Percentiles rank a stretch among this genome's conserved stretches.
phyloP scores from a whole-genome alignment of 352 stramenopile genomes.

The Phytophthora cactorum region DNA sequence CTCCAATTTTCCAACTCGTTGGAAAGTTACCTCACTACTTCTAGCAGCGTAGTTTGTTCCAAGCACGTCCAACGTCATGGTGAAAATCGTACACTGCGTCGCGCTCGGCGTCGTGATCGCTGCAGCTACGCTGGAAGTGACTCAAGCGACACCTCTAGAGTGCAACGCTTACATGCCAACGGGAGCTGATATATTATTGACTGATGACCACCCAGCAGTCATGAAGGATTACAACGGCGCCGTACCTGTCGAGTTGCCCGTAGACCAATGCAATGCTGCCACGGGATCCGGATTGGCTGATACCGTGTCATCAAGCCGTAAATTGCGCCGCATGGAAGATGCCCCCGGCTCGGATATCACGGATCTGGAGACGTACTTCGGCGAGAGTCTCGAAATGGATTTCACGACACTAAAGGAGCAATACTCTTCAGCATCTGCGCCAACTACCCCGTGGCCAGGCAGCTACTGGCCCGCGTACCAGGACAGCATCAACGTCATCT shows the following conservation, averaged over 20 bases:
- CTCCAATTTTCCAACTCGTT: slow-evolving; percentile 39
- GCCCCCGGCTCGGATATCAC: slow-evolving; percentile 34
- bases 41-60: not conserved
- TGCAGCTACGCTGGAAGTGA: slow-evolving; percentile 10
- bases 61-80: slow-evolving; percentile 15
- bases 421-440: slow-evolving; percentile 26
- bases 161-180: slow-evolving; percentile 38
- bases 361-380: slow-evolving; percentile 42
- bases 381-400: slow-evolving; percentile 35
- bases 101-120: slow-evolving; percentile 11
- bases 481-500: slow-evolving; percentile 68
- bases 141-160: slow-evolving; percentile 13
- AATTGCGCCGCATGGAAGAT: slow-evolving; percentile 33
- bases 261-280: slow-evolving; percentile 7
- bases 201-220: slow-evolving; percentile 27
- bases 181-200: slow-evolving; percentile 17
- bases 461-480: slow-evolving; percentile 72
- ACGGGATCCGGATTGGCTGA: not conserved
- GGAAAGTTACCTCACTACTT: slow-evolving; percentile 28
- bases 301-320: not conserved
- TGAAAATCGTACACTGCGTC: slow-evolving; percentile 23
- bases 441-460: slow-evolving; percentile 44
- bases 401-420: slow-evolving; percentile 38
- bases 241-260: not conserved
- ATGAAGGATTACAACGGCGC: slow-evolving; percentile 11